phyloP scores from a whole-genome alignment of 306 rosid species.

The Cicer cuneatum region DNA sequence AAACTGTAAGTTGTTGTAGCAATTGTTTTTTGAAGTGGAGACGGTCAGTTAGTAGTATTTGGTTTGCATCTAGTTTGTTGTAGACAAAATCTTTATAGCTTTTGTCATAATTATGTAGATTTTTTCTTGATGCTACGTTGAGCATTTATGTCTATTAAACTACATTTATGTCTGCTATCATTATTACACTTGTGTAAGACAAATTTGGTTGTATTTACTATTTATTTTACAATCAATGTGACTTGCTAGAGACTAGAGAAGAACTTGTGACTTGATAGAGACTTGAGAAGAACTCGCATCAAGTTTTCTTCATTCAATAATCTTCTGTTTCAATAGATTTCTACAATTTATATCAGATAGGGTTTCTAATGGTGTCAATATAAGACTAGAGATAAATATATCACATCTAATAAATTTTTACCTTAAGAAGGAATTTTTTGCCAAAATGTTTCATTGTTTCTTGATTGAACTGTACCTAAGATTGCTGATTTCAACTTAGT shows the following conservation, averaged over 20 bases:
- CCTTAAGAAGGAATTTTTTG: not conserved
- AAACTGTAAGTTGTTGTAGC: slow-evolving; percentile 22
- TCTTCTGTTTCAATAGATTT: slow-evolving; percentile 35
- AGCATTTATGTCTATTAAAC: slow-evolving; percentile 35
- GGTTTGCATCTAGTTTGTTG: slow-evolving; percentile 22
- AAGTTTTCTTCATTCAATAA: slow-evolving; percentile 25
- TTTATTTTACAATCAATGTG: slow-evolving; percentile 23
- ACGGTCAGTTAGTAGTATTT: slow-evolving; percentile 31
- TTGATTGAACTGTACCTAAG: slow-evolving; percentile 15
- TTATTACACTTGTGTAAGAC: slow-evolving; percentile 15
- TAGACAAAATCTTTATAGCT: not conserved
- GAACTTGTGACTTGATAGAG: slow-evolving; percentile 21
- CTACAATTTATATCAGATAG: slow-evolving; percentile 22
- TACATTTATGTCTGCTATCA: slow-evolving; percentile 32
- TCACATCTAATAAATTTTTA: not conserved
- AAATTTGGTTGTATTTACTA: not conserved
- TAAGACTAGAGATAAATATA: slow-evolving; percentile 1
- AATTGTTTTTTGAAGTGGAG: slow-evolving; percentile 17
- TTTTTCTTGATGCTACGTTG: slow-evolving; percentile 27
- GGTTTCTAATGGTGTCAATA: slow-evolving; percentile 27
- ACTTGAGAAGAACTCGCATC: slow-evolving; percentile 20
- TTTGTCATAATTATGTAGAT: slow-evolving; percentile 29
- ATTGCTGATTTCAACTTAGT: slow-evolving; percentile 18
- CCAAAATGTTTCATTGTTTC: slow-evolving; percentile 10
- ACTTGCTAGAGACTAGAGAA: slow-evolving; percentile 20